Conservation (phyloP, 2,329 filamentous ascomycete species). For the Aspergillus carbonarius region DNA sequence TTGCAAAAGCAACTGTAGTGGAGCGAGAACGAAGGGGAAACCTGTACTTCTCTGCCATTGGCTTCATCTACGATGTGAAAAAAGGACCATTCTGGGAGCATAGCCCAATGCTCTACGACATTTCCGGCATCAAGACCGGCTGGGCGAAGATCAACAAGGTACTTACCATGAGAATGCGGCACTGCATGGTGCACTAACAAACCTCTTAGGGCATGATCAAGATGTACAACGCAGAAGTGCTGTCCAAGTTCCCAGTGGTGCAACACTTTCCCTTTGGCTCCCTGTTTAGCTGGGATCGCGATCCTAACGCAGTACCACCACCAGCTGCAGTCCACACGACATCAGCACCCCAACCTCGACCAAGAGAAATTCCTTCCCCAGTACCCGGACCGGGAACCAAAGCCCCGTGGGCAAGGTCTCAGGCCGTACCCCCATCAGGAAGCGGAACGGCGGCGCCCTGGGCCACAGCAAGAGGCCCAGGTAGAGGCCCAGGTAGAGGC, state of each 20-base stretch:
- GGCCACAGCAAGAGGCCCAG: conserved; percentile 22
- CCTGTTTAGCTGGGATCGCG: conserved; percentile 72
- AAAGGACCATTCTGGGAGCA: conserved; percentile 96
- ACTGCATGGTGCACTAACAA: neutral
- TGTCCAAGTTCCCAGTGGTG: conserved; percentile 97
- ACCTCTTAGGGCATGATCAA: conserved; percentile 87
- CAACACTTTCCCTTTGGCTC: conserved; percentile 88
- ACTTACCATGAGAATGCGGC: neutral
- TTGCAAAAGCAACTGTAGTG: conserved; percentile 65
- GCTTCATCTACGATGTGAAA: conserved; percentile 97
- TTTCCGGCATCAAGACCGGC: conserved; percentile 85
- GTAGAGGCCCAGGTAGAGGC: too few relatives aligned
- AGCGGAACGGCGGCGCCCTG: conserved; percentile 33
- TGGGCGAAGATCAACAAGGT: conserved; percentile 98
- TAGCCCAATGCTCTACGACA: conserved; percentile 89
- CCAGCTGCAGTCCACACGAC: conserved; percentile 56
- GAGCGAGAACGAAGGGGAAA: conserved; percentile 65
- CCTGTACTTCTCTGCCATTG: conserved; percentile 93
- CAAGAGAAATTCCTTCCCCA: conserved; percentile 19
- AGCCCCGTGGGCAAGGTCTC: conserved; percentile 37
- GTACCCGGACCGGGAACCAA: conserved; percentile 27
- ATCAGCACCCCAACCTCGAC: conserved; percentile 26
- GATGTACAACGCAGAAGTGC: conserved; percentile 96
- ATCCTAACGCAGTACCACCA: conserved; percentile 58
- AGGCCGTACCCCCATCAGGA: conserved; percentile 16